Conservation (phyloP, 2,329 filamentous ascomycete species). For the Aspergillus transmontanensis region DNA sequence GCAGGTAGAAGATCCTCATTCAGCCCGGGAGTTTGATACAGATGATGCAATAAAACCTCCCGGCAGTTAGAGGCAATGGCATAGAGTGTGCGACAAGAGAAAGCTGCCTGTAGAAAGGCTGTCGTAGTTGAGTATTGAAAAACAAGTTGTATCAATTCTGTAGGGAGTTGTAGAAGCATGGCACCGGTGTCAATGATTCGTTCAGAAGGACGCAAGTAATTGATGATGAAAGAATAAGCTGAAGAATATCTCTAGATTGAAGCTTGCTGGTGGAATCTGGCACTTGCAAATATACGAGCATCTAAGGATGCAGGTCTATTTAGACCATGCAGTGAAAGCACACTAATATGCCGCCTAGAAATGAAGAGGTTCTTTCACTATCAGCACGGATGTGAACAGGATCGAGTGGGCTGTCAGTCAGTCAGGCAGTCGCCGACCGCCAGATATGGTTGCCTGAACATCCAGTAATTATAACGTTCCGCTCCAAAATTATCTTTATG, state of each 20-base stretch:
- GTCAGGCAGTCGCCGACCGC: neutral
- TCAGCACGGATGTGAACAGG: too few relatives aligned
- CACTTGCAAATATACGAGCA: neutral
- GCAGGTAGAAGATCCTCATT: constrained; percentile 21
- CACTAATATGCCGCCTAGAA: neutral
- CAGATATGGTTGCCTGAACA: neutral
- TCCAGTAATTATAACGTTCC: neutral
- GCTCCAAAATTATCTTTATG: too few relatives aligned
- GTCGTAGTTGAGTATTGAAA: constrained; percentile 36
- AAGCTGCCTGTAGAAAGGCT: constrained; percentile 41
- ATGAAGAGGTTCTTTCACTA: neutral
- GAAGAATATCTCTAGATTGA: neutral
- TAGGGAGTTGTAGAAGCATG: constrained; percentile 41
- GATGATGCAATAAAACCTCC: constrained; percentile 39
- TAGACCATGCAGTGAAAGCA: neutral
- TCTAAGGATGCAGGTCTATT: neutral
- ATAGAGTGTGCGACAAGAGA: constrained; percentile 39
- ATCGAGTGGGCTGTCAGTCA: neutral
- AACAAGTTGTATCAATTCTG: constrained; percentile 43
- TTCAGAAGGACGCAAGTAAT: neutral
- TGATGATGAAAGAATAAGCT: neutral
- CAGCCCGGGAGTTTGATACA: constrained; percentile 37
- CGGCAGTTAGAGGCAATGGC: constrained; percentile 37
- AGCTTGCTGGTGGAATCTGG: neutral
- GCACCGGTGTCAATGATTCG: constrained; percentile 1